Evolutionary conservation across 768 basidiomycete genomes (phyloP).

Genomic region (Amanita inopinata): DNA sequence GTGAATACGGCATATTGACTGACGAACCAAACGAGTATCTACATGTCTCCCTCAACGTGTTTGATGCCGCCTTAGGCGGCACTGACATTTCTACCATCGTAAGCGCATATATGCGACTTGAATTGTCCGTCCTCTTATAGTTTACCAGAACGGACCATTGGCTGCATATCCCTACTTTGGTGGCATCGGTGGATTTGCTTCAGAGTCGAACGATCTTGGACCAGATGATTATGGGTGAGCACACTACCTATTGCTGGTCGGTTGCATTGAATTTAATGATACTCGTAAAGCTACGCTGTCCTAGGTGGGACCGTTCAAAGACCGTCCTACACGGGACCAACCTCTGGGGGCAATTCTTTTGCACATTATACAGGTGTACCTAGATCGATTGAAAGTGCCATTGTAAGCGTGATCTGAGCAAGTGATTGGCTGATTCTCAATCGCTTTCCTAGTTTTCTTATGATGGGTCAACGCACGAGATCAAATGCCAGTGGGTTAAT

Average conservation of each 20-base stretch:
- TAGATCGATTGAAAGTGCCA: constrained; percentile 1
- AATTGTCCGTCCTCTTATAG: background rate
- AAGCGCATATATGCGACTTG: background rate
- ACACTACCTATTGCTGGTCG: background rate
- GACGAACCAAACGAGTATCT: constrained; percentile 1
- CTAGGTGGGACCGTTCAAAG: constrained; percentile 3
- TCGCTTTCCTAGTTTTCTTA: constrained; percentile 1
- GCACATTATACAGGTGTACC: background rate
- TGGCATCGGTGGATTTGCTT: background rate
- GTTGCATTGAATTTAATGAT: background rate
- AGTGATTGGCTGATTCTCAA: background rate
- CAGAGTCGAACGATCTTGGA: background rate
- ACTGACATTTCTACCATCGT: constrained; percentile 5
- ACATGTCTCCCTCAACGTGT: background rate
- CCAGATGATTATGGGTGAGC: background rate
- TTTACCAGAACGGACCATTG: constrained; percentile 5
- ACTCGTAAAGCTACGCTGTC: background rate
- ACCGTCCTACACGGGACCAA: background rate
- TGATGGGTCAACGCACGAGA: background rate
- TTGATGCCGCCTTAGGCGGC: background rate
- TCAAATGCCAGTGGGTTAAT: constrained; percentile 6
- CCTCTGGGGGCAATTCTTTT: constrained; percentile 3
- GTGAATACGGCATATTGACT: constrained; percentile 6
- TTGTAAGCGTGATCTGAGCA: background rate
- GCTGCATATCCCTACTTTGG: constrained; percentile 8